Evolutionary conservation across 2,329 filamentous ascomycete genomes (phyloP).

Genomic region (Trichoderma polysporum): DNA sequence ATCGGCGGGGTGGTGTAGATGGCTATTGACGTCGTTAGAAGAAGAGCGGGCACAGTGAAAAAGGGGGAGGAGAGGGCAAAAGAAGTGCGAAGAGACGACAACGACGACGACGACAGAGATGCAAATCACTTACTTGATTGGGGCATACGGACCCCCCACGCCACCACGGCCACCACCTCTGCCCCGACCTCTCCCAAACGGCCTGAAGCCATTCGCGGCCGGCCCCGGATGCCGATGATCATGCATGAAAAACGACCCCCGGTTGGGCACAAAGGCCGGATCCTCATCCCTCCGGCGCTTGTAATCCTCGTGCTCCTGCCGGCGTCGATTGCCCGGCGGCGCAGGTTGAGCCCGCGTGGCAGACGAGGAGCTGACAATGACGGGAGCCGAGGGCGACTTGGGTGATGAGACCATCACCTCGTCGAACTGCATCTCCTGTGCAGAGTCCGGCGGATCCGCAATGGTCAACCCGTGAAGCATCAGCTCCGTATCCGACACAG

Average conservation of each 20-base stretch:
- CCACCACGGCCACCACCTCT: constrained; percentile 59
- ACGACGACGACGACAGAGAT: neutral
- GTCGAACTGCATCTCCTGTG: constrained; percentile 49
- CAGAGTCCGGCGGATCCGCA: constrained; percentile 41
- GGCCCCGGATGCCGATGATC: constrained; percentile 82
- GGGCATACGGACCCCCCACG: constrained; percentile 57
- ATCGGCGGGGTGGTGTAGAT: constrained; percentile 50
- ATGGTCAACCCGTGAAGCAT: constrained; percentile 58
- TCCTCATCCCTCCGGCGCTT: constrained; percentile 83
- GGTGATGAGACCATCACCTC: constrained; percentile 41
- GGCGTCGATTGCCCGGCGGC: constrained; percentile 66
- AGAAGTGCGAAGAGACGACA: neutral
- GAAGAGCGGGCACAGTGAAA: neutral
- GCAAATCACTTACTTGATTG: constrained; percentile 58
- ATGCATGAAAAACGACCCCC: constrained; percentile 96
- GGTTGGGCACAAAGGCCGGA: constrained; percentile 89
- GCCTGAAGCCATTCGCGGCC: constrained; percentile 73
- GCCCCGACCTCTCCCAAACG: constrained; percentile 67
- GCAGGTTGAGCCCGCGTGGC: constrained; percentile 50
- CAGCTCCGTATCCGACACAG: constrained; percentile 54
- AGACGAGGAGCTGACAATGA: constrained; percentile 55
- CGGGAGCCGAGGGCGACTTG: constrained; percentile 47
- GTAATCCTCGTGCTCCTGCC: constrained; percentile 88
- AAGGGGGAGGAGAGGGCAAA: neutral
- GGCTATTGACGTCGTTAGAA: constrained; percentile 34